phyloP scores from a whole-genome alignment of 2,329 filamentous ascomycete species.

The Daldinia sp. region DNA sequence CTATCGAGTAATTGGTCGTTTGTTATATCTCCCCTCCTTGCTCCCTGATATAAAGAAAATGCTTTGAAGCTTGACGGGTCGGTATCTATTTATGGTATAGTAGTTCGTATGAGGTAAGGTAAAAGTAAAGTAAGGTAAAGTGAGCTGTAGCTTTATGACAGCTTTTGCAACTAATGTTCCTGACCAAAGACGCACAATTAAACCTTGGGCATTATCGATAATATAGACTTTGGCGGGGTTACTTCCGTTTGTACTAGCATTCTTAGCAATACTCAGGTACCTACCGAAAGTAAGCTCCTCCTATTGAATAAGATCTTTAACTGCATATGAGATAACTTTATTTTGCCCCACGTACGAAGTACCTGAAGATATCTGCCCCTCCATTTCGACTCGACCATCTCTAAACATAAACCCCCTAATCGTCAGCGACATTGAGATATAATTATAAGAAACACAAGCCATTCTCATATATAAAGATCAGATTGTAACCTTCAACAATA shows the following conservation, averaged over 20 bases:
- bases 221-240: slow-evolving; percentile 4
- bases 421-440: neutral
- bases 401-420: neutral
- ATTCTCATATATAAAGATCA: neutral
- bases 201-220: slow-evolving; percentile 6
- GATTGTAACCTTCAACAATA: neutral
- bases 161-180: neutral
- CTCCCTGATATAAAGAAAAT: neutral
- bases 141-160: slow-evolving; percentile 4
- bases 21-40: neutral
- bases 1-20: slow-evolving; percentile 1
- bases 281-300: neutral
- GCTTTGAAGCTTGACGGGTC: neutral
- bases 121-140: neutral
- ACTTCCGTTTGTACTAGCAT: neutral
- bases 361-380: slow-evolving; percentile 21
- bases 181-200: neutral
- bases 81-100: neutral
- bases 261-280: neutral
- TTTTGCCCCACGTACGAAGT: slow-evolving; percentile 17
- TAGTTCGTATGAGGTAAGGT: neutral
- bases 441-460: neutral
- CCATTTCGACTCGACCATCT: slow-evolving; percentile 21
- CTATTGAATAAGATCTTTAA: slow-evolving; percentile 18
- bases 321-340: slow-evolving; percentile 1